These are phyloP conservation scores for Aspergillus hiratsukae DNA, from an alignment of 2,329 filamentous ascomycete genomes.

Conservation along the genomic window DNA sequence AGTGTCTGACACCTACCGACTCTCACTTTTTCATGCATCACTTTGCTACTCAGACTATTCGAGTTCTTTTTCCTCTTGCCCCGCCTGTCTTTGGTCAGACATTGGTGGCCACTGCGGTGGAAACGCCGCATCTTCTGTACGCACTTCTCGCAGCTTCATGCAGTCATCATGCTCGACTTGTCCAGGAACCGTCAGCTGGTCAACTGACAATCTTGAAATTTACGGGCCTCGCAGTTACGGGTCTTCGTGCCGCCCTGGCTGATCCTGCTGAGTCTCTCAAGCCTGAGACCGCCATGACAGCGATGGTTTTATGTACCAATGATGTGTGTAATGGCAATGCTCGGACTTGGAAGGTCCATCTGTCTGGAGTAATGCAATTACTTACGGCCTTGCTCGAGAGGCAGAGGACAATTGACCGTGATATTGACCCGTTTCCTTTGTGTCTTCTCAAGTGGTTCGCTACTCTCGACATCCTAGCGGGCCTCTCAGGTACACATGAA, in stretches of 20 bases:
- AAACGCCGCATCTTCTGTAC: slow-evolving; percentile 24
- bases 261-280: slow-evolving; percentile 10
- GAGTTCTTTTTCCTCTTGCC: slow-evolving; percentile 24
- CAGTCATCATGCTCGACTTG: slow-evolving; percentile 26
- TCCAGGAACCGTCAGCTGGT: slow-evolving; percentile 12
- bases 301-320: slow-evolving; percentile 29
- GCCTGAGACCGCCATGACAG: slow-evolving; percentile 23
- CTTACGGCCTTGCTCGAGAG: slow-evolving; percentile 15
- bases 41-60: slow-evolving; percentile 23
- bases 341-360: slow-evolving; percentile 22
- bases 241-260: slow-evolving; percentile 17
- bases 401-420: slow-evolving; percentile 1
- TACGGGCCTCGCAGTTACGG: slow-evolving; percentile 24
- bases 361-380: slow-evolving; percentile 23
- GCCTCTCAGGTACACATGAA: slow-evolving; percentile 17
- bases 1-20: slow-evolving; percentile 16
- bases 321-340: slow-evolving; percentile 32
- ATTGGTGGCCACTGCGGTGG: slow-evolving; percentile 20
- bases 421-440: slow-evolving; percentile 13
- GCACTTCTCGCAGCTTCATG: slow-evolving; percentile 24
- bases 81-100: slow-evolving; percentile 20
- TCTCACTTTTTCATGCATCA: slow-evolving; percentile 24
- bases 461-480: slow-evolving; percentile 25
- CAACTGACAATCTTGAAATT: slow-evolving; percentile 21
- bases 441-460: slow-evolving; percentile 28